Evolutionary conservation across 176 grass and related monocot genomes (phyloP).

Genomic region (Tillandsia leiboldiana): DNA sequence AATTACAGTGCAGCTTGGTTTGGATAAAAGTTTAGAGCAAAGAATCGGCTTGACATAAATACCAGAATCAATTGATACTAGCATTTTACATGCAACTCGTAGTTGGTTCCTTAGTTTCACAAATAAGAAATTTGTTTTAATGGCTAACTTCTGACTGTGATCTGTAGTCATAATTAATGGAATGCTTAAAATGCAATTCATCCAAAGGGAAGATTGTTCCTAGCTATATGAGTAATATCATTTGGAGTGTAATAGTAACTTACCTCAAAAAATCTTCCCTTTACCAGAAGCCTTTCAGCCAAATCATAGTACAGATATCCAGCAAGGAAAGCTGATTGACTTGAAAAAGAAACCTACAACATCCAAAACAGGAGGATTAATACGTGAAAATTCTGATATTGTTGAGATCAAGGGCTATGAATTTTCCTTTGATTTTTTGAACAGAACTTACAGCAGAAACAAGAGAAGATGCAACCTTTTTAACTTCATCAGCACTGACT

Average conservation of each 20-base stretch:
- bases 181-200: background rate
- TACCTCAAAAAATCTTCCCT: conserved; percentile 59
- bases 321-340: conserved; percentile 53
- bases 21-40: background rate
- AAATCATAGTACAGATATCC: conserved; percentile 71
- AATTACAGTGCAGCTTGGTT: background rate
- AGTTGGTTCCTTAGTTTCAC: background rate
- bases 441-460: conserved; percentile 52
- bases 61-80: background rate
- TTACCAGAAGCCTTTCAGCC: conserved; percentile 50
- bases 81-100: background rate
- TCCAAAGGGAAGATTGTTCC: background rate
- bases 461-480: conserved; percentile 45
- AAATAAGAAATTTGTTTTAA: too few species aligned
- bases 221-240: background rate
- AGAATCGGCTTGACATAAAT: background rate
- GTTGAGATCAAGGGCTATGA: conserved; percentile 1
- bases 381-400: conserved; percentile 2
- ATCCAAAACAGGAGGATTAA: conserved; percentile 28
- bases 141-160: background rate
- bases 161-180: background rate
- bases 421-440: background rate
- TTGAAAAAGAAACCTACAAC: conserved; percentile 38
- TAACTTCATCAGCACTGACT: conserved; percentile 36
- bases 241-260: background rate